These are phyloP conservation scores for Leccinum uliginosum DNA, from an alignment of 768 basidiomycete species.

Conservation along the genomic window DNA sequence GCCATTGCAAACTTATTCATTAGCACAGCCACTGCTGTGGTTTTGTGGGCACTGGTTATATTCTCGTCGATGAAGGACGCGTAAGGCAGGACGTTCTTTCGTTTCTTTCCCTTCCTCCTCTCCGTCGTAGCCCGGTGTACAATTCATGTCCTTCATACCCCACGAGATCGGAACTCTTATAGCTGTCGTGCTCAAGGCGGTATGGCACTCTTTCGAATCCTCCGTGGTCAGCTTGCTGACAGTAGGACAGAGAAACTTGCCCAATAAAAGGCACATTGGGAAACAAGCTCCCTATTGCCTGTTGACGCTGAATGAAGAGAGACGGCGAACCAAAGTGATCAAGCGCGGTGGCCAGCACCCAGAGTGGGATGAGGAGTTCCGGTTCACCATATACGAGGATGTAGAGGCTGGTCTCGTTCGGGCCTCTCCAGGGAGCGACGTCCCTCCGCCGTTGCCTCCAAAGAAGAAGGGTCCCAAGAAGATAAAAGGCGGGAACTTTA, in stretches of 20 bases:
- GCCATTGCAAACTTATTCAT: not conserved
- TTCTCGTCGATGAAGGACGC: conserved; percentile 14
- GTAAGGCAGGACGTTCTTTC: conserved; percentile 14
- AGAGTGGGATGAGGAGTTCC: conserved; percentile 97
- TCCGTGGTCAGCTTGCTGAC: conserved; percentile 13
- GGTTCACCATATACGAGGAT: conserved; percentile 86
- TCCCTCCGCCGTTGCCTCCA: conserved; percentile 68
- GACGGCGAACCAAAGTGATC: conserved; percentile 86
- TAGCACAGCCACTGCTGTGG: conserved; percentile 21
- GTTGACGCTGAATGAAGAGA: conserved; percentile 75
- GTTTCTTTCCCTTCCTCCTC: conserved; percentile 2
- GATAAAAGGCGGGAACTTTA: conserved; percentile 67
- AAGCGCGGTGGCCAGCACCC: conserved; percentile 98
- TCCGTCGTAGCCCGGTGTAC: conserved; percentile 1
- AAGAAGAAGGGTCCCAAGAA: conserved; percentile 48
- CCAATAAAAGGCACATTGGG: conserved; percentile 87
- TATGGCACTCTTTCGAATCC: conserved; percentile 39
- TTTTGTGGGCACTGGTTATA: not conserved
- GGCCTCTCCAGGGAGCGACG: conserved; percentile 37
- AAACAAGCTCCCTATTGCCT: conserved; percentile 98
- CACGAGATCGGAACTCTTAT: conserved; percentile 90
- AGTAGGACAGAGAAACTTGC: conserved; percentile 68
- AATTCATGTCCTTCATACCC: conserved; percentile 53
- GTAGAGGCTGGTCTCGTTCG: conserved; percentile 48
- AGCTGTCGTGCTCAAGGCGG: conserved; percentile 90